Conservation (phyloP, 768 basidiomycete species). For the Auriscalpium microsporum region DNA sequence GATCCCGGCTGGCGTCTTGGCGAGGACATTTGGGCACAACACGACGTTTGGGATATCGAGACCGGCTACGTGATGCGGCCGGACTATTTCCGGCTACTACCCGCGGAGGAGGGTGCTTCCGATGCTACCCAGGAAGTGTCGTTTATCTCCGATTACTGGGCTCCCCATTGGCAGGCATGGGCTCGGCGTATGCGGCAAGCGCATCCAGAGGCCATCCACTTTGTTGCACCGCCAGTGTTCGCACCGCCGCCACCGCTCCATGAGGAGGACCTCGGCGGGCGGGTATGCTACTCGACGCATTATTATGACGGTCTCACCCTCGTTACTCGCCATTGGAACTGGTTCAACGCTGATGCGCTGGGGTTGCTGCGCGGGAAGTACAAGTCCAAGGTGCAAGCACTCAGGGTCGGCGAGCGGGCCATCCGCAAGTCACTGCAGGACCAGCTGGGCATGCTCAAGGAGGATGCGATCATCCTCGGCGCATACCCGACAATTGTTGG, state of each 20-base stretch:
- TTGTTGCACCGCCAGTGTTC: slow-evolving; percentile 90
- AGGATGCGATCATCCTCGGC: slow-evolving; percentile 60
- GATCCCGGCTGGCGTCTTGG: slow-evolving; percentile 66
- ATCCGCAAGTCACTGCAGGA: slow-evolving; percentile 77
- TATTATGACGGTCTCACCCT: slow-evolving; percentile 95
- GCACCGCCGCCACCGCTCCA: slow-evolving; percentile 59
- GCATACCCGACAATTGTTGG: slow-evolving; percentile 86
- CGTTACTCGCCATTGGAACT: slow-evolving; percentile 87
- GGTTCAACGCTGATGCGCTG: slow-evolving; percentile 92
- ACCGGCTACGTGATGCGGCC: slow-evolving; percentile 59
- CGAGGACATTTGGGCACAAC: slow-evolving; percentile 77
- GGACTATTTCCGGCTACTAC: slow-evolving; percentile 62
- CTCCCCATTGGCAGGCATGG: slow-evolving; percentile 56
- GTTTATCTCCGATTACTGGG: slow-evolving; percentile 77
- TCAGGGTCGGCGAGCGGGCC: slow-evolving; percentile 73
- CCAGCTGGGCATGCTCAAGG: slow-evolving; percentile 73
- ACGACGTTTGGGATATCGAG: slow-evolving; percentile 81
- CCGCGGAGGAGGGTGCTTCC: slow-evolving; percentile 20
- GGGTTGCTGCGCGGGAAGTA: slow-evolving; percentile 87
- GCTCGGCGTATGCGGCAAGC: slow-evolving; percentile 47
- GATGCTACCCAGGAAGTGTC: slow-evolving; percentile 36
- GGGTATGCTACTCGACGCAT: slow-evolving; percentile 74
- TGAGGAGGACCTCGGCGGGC: slow-evolving; percentile 46
- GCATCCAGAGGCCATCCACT: slow-evolving; percentile 82
- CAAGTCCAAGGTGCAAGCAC: slow-evolving; percentile 53